These are phyloP conservation scores for Drosera capensis DNA, from an alignment of 148 eudicot species.

Conservation along the genomic window DNA sequence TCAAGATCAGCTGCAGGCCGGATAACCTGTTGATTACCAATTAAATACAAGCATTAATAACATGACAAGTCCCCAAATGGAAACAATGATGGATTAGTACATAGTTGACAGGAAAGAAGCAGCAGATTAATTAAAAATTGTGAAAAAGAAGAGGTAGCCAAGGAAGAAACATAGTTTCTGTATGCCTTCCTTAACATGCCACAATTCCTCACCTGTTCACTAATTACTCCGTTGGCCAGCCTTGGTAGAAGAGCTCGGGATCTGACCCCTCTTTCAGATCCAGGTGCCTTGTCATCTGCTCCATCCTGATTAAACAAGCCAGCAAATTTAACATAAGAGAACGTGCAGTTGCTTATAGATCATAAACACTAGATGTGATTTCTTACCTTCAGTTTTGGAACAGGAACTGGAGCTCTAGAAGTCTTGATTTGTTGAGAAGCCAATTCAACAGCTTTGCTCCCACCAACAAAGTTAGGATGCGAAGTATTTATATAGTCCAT, in stretches of 20 bases:
- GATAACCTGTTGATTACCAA: conserved; percentile 23
- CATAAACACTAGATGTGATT: not conserved
- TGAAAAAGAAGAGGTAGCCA: not conserved
- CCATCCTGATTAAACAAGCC: conserved; percentile 33
- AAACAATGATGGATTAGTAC: not conserved
- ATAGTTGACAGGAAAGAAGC: not conserved
- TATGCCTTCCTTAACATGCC: not conserved
- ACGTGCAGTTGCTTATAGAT: too few species aligned
- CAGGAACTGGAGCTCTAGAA: conserved; percentile 17
- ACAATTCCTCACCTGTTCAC: conserved; percentile 49
- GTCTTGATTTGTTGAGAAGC: conserved; percentile 29
- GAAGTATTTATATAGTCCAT: conserved; percentile 28
- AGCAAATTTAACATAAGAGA: conserved; percentile 1
- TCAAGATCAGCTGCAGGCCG: conserved; percentile 55
- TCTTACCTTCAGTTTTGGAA: conserved; percentile 29
- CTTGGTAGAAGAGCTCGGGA: conserved; percentile 65
- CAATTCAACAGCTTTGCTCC: conserved; percentile 20
- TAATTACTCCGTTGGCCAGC: conserved; percentile 52
- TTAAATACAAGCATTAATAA: conserved; percentile 9
- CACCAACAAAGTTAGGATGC: conserved; percentile 29
- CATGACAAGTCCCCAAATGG: too few species aligned
- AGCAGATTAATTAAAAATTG: not conserved
- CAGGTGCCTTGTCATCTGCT: conserved; percentile 56
- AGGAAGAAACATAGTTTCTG: not conserved
- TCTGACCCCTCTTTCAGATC: conserved; percentile 63